Percentiles rank a stretch among this genome's conserved stretches.
phyloP scores from a whole-genome alignment of 2,329 filamentous ascomycete species.

The Huntiella savannae region DNA sequence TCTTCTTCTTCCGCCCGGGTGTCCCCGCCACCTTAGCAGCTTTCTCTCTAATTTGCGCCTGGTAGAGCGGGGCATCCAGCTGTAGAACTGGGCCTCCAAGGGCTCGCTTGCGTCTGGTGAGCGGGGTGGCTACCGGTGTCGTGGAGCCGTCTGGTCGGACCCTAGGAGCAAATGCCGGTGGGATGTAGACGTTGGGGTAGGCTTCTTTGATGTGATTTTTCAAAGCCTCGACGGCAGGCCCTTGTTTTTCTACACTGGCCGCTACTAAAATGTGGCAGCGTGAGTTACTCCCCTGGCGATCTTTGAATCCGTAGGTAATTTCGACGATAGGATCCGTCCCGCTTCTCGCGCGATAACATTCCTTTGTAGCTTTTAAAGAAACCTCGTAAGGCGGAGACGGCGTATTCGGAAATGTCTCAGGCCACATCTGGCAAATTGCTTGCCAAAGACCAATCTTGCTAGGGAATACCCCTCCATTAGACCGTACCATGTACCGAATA shows the following conservation, averaged over 20 bases:
- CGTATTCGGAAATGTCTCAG: not conserved
- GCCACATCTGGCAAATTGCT: constrained; percentile 27
- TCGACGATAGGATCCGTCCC: constrained; percentile 18
- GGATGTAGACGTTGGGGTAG: constrained; percentile 24
- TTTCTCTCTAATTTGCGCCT: constrained; percentile 16
- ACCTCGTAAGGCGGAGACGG: constrained; percentile 20
- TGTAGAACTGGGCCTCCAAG: constrained; percentile 24
- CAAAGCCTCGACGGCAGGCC: constrained; percentile 22
- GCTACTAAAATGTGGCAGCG: constrained; percentile 27
- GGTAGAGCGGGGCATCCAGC: constrained; percentile 32
- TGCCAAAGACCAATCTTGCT: constrained; percentile 31
- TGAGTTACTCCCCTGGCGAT: constrained; percentile 22
- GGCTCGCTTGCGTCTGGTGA: constrained; percentile 7
- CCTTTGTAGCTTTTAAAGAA: constrained; percentile 21
- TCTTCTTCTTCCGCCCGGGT: constrained; percentile 3
- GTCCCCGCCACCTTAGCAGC: constrained; percentile 1
- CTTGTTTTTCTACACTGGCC: constrained; percentile 24
- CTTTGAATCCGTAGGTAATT: constrained; percentile 27
- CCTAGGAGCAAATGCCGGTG: constrained; percentile 9
- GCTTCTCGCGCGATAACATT: constrained; percentile 17
- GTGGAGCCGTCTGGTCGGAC: not conserved
- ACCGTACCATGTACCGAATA: constrained; percentile 23
- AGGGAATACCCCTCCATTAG: constrained; percentile 29
- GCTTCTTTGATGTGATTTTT: constrained; percentile 28
- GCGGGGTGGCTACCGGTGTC: constrained; percentile 1